Evolutionary conservation across 441 rosid species (phyloP).

Genomic region (Croton setiger): DNA sequence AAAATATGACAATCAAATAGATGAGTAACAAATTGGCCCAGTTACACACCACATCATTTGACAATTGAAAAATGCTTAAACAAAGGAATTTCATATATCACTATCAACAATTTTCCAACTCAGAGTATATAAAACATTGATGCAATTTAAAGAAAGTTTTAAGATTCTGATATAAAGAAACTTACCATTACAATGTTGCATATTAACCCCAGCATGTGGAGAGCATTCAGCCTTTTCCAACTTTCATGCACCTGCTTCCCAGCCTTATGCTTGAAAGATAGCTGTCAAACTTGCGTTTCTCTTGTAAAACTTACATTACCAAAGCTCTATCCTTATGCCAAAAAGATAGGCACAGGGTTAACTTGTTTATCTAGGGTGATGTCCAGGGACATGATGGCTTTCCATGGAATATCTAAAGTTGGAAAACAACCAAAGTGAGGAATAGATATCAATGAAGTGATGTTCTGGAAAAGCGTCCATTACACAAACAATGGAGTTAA

Average conservation of each 20-base stretch:
- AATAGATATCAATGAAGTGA: neutral
- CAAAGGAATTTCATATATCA: neutral
- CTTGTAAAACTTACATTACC: neutral
- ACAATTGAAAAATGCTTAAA: neutral
- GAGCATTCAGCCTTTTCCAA: neutral
- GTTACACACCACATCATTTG: neutral
- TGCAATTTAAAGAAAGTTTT: neutral
- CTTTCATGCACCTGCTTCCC: neutral
- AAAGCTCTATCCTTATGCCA: neutral
- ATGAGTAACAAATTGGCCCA: neutral
- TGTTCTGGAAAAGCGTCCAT: neutral
- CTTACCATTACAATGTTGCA: neutral
- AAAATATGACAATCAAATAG: neutral
- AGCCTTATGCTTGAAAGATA: neutral
- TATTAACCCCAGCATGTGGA: neutral
- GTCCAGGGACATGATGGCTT: neutral
- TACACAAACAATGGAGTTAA: neutral
- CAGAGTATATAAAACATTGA: neutral
- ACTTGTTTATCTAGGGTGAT: neutral
- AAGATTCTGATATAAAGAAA: constrained; percentile 2
- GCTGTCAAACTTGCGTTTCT: neutral
- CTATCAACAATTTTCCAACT: neutral
- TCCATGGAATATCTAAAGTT: neutral
- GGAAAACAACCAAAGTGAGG: neutral
- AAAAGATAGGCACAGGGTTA: neutral